Base-by-base conservation (phyloP, 1,284 basidiomycete genomes). In the Apiotrichum brassicae region DNA sequence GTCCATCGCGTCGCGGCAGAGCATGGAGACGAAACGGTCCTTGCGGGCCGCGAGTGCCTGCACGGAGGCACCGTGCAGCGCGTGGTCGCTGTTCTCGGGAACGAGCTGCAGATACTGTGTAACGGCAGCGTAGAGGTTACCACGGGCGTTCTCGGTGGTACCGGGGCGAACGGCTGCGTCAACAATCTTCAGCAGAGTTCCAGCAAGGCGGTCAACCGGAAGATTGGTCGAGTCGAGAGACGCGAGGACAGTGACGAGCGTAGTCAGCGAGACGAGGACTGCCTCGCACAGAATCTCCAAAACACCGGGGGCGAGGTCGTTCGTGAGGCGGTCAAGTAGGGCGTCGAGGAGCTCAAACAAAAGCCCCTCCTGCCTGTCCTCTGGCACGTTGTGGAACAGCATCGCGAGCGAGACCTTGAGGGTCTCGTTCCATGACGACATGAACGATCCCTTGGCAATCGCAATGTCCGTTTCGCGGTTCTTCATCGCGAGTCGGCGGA, bases 51-150 rank as follows among this genome's bases (percentile, higher is more conserved):
- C 76, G 26, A 81, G 73, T 46, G 86, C 76, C 0, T 77, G 65
- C 8, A 86, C 71, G 50, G 83, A 84, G 1, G 82, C 81, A 9
- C 71, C 63, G 51, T 85, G 81, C n/a, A 90, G 72, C 6, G 26
- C 45, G 25, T 24, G 47, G 4, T 49, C 55, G 18, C 36, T 37
- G 25, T 62, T 58, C 9, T 43, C 43, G 26, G 48, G 49, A 36
- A 79, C 65, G 30, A 94, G 79, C 62, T 92, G 79, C 33, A 95
- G 75, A 68, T 88, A 93, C 68, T 94, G 93, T 71, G 90, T 82
- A 48, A 97, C 76, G 3, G 87, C 79, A 7, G 90, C 87, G 70
- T 95, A 97, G n/a, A 97, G 76, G 68, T 97, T 97, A 12, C 93
- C 93, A n/a, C 93, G 83, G n/a, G 92, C 85, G 43, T 87, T 76